Base-by-base conservation (phyloP, 805 yeast genomes). In the Pichia ethanolica region DNA sequence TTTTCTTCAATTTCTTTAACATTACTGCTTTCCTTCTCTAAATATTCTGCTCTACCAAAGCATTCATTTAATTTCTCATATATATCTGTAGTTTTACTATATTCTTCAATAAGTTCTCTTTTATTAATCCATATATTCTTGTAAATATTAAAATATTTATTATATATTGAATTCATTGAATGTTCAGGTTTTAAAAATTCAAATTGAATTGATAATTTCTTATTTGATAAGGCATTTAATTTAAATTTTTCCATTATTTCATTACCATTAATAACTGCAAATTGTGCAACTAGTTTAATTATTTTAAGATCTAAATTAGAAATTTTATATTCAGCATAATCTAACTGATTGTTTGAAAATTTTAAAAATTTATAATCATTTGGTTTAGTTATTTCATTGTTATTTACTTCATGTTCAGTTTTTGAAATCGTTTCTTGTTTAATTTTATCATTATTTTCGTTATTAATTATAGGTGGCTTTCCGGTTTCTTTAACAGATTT, bases 251-350 rank as follows among this genome's bases (percentile, higher is more conserved):
- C 59, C 25, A 77, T 62, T 48, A 77, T 75, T 11, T 59, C 61
- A 1, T 67, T 65, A 1, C 87, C 87, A 59, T 86, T 81, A 14
- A 71, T 61, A 1, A 89, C 86, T 1, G 78, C 78, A 57, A 76
- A 80, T 47, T 79, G 72, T 0, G 97, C 97, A 1, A 90, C 79
- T 3, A 80, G 59, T 61, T 86, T 85, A 40, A 91, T 74, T 10
- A 85, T 71, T 30, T 83, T 84, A 30, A 85, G 65, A 62, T 89
- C 96, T 33, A 73, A 68, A 0, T 75, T 60, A 0, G 91, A 78
- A 3, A 88, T 70, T 13, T 69, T 51, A 30, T 39, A 67, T 13
- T 71, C 69, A 35, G 59, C 38, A 4, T 61, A 56, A 8, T 47
- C 48, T 9, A 65, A 49, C 14, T 42, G 25, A 12, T 50, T 38